These are phyloP conservation scores for Tuctoria greenei DNA, from an alignment of 176 grass and related monocot species.

Conservation along the genomic window DNA sequence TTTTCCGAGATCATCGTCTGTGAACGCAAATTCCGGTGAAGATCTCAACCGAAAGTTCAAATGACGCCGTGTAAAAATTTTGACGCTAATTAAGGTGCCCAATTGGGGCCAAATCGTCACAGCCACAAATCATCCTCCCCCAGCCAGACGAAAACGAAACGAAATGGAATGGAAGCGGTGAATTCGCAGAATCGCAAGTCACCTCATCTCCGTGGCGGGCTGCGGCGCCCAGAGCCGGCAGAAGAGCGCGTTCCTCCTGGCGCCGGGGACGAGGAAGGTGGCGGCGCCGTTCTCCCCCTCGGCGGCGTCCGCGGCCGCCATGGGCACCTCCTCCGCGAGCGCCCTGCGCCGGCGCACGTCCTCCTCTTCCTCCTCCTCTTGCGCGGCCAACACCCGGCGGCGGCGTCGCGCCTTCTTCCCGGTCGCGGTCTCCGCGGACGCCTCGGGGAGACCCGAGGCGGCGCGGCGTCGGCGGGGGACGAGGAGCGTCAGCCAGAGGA, in stretches of 20 bases:
- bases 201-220: slow-evolving; percentile 63
- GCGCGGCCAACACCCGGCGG: slow-evolving; percentile 21
- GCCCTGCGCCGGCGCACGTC: slow-evolving; percentile 42
- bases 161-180: background rate
- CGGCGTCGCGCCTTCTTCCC: slow-evolving; percentile 1
- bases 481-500: slow-evolving; percentile 79
- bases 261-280: slow-evolving; percentile 59
- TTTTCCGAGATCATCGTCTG: background rate
- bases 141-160: slow-evolving; percentile 13
- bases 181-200: slow-evolving; percentile 9
- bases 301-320: slow-evolving; percentile 41
- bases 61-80: too few species aligned
- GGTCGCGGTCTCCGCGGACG: background rate
- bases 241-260: slow-evolving; percentile 78
- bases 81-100: background rate
- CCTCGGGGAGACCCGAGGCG: too few species aligned
- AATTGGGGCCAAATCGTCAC: background rate
- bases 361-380: too few species aligned
- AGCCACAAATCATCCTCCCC: background rate
- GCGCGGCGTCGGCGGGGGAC: slow-evolving; percentile 30
- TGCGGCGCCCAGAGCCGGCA: slow-evolving; percentile 75
- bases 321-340: slow-evolving; percentile 53
- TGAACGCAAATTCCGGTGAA: background rate
- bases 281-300: background rate
- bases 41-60: background rate